Base-by-base conservation (phyloP, 202 grass and related monocot species). In the Digitaria exilis region DNA sequence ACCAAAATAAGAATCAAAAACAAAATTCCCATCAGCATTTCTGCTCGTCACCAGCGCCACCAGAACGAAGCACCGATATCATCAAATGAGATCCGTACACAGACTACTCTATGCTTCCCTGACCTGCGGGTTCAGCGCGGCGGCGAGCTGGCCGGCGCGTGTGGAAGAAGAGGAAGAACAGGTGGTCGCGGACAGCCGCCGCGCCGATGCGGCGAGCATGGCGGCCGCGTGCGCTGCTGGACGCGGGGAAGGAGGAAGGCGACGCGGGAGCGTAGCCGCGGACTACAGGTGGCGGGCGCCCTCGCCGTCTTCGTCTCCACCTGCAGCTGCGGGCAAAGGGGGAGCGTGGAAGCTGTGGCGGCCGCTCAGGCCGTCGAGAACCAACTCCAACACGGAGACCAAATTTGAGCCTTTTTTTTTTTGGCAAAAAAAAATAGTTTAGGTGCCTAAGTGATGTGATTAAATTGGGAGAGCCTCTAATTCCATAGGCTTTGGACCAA, bases 71-170 rank as follows among this genome's bases (percentile, higher is more conserved):
- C 22, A 21, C 15, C 10, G 30, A 24, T 30, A 62, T 29, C 6
- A 28, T 26, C 16, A 71, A 14, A 58, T 11, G 63, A 54, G 54
- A 85, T 76, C 54, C 54, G 22, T 19, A 15, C 59, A 29, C 4
- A 7, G 2, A 7, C 29, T 50, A 43, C 5, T 22, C 61, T 4
- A 60, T 5, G 19, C 41, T 4, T 10, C 14, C 7, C 76, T 55
- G 39, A 86, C 88, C 83, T 86, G 83, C 31, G 32, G 83, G 80
- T 66, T 89, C 66, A 78, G 39, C 10, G 66, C 22, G 18, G 73
- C 75, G 8, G 73, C 73, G 65, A 89, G 71, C 77, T 65, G 82
- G 71, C 62, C 26, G 42, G 54, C 9, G 62, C 32, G 62, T 25
- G 31, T 75, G 54, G 63, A 64, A 34, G 63, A 35, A 37, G 82